These are phyloP conservation scores for Coffea eugenioides DNA, from an alignment of 257 asterid genomes.

Conservation along the genomic window DNA sequence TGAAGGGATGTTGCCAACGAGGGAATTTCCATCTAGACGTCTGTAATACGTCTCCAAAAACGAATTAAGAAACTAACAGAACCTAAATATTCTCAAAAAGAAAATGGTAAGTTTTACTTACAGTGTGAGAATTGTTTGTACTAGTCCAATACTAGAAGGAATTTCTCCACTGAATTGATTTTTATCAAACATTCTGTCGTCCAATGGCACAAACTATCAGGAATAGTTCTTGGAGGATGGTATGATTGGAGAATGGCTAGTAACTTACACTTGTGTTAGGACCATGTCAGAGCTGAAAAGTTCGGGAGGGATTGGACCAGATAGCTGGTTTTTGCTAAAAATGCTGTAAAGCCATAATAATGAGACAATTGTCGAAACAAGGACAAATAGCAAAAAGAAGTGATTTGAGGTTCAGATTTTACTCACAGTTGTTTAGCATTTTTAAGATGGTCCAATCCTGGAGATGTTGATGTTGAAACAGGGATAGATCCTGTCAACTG, in stretches of 20 bases:
- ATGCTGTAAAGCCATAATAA: constrained; percentile 43
- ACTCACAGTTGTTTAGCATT: constrained; percentile 84
- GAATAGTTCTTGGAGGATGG: background rate
- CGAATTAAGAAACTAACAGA: background rate
- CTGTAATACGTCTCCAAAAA: constrained; percentile 27
- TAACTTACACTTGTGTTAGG: constrained; percentile 64
- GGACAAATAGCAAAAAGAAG: background rate
- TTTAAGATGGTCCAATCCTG: constrained; percentile 72
- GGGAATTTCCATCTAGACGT: constrained; percentile 67
- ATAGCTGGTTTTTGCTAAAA: constrained; percentile 68
- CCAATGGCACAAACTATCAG: background rate
- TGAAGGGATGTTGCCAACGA: constrained; percentile 50
- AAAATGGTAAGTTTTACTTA: constrained; percentile 2
- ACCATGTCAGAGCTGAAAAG: constrained; percentile 66
- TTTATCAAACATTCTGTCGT: constrained; percentile 17
- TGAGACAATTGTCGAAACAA: constrained; percentile 15
- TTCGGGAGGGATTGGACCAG: constrained; percentile 60
- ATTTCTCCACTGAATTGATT: constrained; percentile 27
- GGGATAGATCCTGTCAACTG: constrained; percentile 68
- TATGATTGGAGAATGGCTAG: background rate
- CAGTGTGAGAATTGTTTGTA: constrained; percentile 25
- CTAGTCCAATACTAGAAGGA: constrained; percentile 23
- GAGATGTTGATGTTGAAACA: constrained; percentile 48
- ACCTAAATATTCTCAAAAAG: background rate
- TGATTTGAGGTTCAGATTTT: background rate